Evolutionary conservation across 176 grass and related monocot species (phyloP), one percentile per base, ranked within the genome.

Genomic region (Oryza rufipogon): DNA sequence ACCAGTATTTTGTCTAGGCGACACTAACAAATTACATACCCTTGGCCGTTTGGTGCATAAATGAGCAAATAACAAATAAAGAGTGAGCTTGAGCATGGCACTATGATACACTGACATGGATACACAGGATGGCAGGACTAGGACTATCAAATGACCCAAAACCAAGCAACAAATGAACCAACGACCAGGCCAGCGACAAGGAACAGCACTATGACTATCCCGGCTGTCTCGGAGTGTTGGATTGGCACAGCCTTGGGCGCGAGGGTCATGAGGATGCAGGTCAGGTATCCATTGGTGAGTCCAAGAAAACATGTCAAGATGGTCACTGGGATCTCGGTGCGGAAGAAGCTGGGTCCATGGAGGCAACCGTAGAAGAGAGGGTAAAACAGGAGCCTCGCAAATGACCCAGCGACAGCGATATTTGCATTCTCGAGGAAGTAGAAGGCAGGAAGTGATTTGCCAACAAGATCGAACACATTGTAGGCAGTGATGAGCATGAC

Each of bases 171-270:
- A 58, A 95, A 56, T 1, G 96, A 98, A 58, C 96, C 96, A 47
- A 83, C 12, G 63, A 80, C 87, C 15, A 95, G 80, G 14, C 96
- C 96, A 81, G 92, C 20, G 11, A 83, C 87, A 51, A 98, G 88
- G 91, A 98, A 98, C 78, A 98, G 12, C n/a, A 95, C 93, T 23
- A 93, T 90, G 11, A 91, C 93, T 14, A 98, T 98, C 11, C 93
- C 96, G 0, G 93, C 93, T 1, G 89, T 98, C 87, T 98, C 93
- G 0, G 96, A 71, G 79, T 98, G 93, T 66, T 98, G 93, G 66
- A 95, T 95, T 1, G 96, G 89, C 70, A 98, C 91, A 14, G 91
- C 51, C 87, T 98, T 98, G 74, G 96, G 96, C 0, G 93, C 91
- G 0, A 98, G 93, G 66, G 93, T 98, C 93, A 98, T 94, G 75